Evolutionary conservation across 2,329 filamentous ascomycete species (phyloP).

Genomic region (Lachnellula willkommii): DNA sequence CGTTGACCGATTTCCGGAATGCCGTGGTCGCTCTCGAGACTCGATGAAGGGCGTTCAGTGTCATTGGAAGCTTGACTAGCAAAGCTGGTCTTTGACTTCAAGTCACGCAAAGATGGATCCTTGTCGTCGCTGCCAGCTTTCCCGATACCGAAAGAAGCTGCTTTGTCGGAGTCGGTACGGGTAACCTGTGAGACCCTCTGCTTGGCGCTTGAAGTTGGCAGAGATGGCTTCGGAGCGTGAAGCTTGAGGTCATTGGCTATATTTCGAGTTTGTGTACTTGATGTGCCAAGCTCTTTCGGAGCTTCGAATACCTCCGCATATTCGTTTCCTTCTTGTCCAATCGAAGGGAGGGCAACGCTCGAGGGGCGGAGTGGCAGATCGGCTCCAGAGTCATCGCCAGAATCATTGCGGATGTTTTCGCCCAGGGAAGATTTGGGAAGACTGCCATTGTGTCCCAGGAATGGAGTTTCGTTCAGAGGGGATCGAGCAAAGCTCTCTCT

Average conservation of each 20-base stretch:
- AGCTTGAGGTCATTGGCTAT: constrained; percentile 78
- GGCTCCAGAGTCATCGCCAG: constrained; percentile 32
- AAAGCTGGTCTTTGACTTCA: constrained; percentile 60
- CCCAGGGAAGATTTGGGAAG: constrained; percentile 27
- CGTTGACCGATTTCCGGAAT: constrained; percentile 89
- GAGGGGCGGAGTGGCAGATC: constrained; percentile 55
- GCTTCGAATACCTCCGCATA: constrained; percentile 61
- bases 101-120: constrained; percentile 43
- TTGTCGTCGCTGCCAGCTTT: constrained; percentile 53
- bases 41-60: constrained; percentile 49
- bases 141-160: constrained; percentile 79
- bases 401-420: constrained; percentile 38
- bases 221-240: constrained; percentile 81
- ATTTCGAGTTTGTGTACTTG: constrained; percentile 69
- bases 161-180: constrained; percentile 82
- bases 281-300: constrained; percentile 42
- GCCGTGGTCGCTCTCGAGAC: constrained; percentile 69
- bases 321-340: constrained; percentile 86
- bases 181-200: constrained; percentile 79
- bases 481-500: constrained; percentile 78
- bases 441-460: constrained; percentile 38
- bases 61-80: constrained; percentile 40
- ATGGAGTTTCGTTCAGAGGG: constrained; percentile 68
- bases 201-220: constrained; percentile 76
- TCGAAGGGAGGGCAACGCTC: constrained; percentile 73